Evolutionary conservation across 2,329 filamentous ascomycete species (phyloP).

Genomic region (Xylaria sp.): DNA sequence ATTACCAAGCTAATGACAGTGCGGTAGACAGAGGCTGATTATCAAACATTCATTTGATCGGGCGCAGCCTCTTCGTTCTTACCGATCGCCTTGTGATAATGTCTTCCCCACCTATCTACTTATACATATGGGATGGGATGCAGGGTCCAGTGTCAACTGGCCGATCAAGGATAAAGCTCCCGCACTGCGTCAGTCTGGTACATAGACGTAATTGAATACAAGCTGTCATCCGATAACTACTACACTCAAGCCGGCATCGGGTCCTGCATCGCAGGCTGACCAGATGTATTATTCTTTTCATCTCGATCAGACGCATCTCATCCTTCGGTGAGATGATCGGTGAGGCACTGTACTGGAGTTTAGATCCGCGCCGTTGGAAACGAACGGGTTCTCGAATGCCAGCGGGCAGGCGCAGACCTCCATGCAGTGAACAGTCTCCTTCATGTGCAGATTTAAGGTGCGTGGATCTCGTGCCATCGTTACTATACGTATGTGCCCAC

Average conservation of each 20-base stretch:
- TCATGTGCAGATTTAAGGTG: constrained; percentile 32
- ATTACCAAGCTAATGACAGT: too few relatives aligned
- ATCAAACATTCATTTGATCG: not conserved
- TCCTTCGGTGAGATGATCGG: constrained; percentile 34
- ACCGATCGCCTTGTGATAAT: not conserved
- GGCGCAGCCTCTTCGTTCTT: not conserved
- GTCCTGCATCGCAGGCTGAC: not conserved
- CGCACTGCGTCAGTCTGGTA: constrained; percentile 3
- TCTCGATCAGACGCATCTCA: not conserved
- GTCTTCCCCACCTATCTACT: constrained; percentile 1
- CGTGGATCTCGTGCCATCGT: constrained; percentile 49
- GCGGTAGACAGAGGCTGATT: not conserved
- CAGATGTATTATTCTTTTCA: not conserved
- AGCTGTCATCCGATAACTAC: constrained; percentile 1
- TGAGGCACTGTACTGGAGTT: constrained; percentile 37
- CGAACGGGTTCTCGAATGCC: constrained; percentile 37
- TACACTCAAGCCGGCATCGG: not conserved
- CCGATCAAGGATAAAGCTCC: constrained; percentile 30
- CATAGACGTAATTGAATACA: not conserved
- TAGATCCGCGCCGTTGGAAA: constrained; percentile 43
- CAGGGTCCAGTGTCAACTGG: constrained; percentile 44
- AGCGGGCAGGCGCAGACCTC: constrained; percentile 45
- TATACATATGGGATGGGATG: constrained; percentile 15
- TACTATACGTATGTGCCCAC: constrained; percentile 36
- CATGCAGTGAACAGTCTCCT: constrained; percentile 44